Conservation (phyloP, 1,284 basidiomycete species). For the Pyrrhoderma lamaoense region DNA sequence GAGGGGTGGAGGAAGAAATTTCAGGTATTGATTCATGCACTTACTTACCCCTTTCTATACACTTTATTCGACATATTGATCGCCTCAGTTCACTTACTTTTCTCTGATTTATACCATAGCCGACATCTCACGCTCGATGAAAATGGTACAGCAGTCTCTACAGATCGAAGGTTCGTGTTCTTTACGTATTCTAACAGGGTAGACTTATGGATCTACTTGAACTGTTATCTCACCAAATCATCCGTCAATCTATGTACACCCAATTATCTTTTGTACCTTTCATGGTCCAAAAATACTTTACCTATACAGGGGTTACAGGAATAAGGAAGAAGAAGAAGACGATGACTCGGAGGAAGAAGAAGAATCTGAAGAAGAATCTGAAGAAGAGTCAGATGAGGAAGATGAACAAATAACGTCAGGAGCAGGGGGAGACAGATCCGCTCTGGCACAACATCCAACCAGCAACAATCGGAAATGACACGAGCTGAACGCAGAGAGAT, state of each 20-base stretch:
- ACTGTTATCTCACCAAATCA: background rate
- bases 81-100: too few species aligned
- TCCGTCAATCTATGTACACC: background rate
- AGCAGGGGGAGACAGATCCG: conserved; percentile 25
- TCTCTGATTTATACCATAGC: conserved; percentile 28
- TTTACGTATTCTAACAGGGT: too few species aligned
- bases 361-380: conserved; percentile 32
- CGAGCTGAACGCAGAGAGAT: conserved; percentile 62
- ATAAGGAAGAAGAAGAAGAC: conserved; percentile 27
- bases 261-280: conserved; percentile 12
- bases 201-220: too few species aligned
- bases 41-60: too few species aligned
- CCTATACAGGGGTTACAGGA: conserved; percentile 25
- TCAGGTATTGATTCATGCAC: conserved; percentile 53
- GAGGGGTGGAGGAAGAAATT: conserved; percentile 79
- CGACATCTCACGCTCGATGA: conserved; percentile 52
- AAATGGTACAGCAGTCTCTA: conserved; percentile 52
- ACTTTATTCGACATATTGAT: too few species aligned
- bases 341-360: conserved; percentile 33
- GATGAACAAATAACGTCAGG: conserved; percentile 21
- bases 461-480: conserved; percentile 40
- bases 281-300: background rate
- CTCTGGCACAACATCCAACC: background rate
- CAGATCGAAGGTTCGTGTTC: conserved; percentile 38
- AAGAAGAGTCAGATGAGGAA: conserved; percentile 30